A percentile compares a stretch with the other conserved stretches of the same genome.
Conservation (phyloP, 129 eudicot species). For the Artemisia tridentata region DNA sequence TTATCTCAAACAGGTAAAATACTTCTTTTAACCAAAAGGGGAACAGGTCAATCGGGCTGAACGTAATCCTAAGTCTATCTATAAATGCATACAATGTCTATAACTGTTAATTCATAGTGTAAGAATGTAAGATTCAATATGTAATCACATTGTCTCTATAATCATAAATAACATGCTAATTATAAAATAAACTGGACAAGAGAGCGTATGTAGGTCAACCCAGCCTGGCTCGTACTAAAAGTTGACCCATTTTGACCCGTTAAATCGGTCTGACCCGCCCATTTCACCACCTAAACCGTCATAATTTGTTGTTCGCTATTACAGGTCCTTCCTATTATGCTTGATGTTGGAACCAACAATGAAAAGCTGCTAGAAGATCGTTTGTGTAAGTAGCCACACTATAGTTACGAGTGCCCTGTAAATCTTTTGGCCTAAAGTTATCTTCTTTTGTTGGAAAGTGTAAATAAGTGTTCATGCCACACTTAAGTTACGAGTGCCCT, state of each 20-base stretch:
- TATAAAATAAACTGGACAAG: conserved; percentile 1
- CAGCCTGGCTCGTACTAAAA: background rate
- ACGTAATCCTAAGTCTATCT: background rate
- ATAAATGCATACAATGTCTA: background rate
- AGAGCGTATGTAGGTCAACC: background rate
- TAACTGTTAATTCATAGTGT: background rate
- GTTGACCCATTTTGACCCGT: background rate
- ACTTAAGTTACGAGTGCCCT: too few relatives aligned
- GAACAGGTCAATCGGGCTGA: conserved; percentile 3
- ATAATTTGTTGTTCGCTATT: background rate
- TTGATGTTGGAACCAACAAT: conserved; percentile 97
- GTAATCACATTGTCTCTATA: background rate
- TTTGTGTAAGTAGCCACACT: conserved; percentile 65
- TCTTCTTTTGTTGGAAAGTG: background rate
- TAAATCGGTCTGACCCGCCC: background rate
- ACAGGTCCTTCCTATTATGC: conserved; percentile 97
- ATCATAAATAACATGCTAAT: background rate
- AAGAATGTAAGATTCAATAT: background rate
- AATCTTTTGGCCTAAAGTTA: background rate
- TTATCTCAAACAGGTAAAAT: background rate
- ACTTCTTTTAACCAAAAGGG: background rate
- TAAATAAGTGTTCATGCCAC: too few relatives aligned
- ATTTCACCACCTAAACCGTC: background rate
- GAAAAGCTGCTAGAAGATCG: conserved; percentile 85
- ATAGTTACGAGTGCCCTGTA: background rate